Evolutionary conservation across 805 yeast species (phyloP), one percentile per base, ranked within the genome.

Genomic region (Metschnikowia corniflorae): DNA sequence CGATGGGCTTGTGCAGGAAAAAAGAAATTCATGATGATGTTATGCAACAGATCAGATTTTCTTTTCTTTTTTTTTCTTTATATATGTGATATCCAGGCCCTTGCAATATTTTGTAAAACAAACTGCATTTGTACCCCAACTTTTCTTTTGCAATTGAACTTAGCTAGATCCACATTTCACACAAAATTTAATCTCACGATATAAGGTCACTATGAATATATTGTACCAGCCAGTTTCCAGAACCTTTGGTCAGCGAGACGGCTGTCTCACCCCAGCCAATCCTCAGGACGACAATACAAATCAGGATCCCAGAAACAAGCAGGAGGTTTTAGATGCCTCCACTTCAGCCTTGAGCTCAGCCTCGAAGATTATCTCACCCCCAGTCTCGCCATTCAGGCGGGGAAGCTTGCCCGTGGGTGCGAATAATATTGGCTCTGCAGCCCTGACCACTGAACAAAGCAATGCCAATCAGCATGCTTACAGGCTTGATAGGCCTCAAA

Each of bases 401-500:
- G 40, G 28, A 16, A 25, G 34, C 21, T 39, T 32, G 23, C 37
- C 42, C 37, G 45, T 40, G 18, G 44, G 41, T 31, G 45, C 43
- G 20, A 33, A 29, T n/a, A 29, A 26, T 30, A 32, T 23, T 16
- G 12, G 26, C n/a, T 22, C 28, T 31, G 32, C 37, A 7, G 33
- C 36, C 10, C 18, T n/a, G 22, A 29, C 34, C n/a, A 26, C 26
- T 29, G 44, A 54, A 33, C 47, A 44, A 17, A 52, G 49, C 34
- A 49, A 58, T 31, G 40, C 44, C 2, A 33, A 53, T 15, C 37
- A 46, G 18, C 43, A 53, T 20, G 57, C 69, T 24, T 77, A 73
- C 57, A 78, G 77, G 37, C 45, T 77, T 30, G 75, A 74, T 38
- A 65, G 70, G 46, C 63, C 60, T 46, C 63, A 65, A 34, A 63